Percentiles rank a stretch among this genome's conserved stretches.
Conservation (phyloP, 768 basidiomycete species). For the Clitopilus hobsonii region DNA sequence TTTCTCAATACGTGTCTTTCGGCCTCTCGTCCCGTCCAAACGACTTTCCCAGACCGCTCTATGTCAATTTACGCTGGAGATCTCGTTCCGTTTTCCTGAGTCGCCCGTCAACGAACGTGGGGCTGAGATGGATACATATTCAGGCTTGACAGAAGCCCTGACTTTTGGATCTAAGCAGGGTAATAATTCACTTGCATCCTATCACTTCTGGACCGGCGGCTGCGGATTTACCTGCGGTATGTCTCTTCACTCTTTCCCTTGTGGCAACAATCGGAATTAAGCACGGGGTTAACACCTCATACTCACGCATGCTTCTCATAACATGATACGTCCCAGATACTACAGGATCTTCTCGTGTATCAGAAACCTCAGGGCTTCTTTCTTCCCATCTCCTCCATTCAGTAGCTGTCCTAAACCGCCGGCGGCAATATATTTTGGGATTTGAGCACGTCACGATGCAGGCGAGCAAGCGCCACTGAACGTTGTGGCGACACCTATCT, state of each 20-base stretch:
- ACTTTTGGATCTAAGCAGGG: not conserved
- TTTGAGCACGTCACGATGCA: not conserved
- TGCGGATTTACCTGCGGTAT: conserved; percentile 1
- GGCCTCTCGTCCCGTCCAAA: not conserved
- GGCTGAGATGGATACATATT: not conserved
- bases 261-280: not conserved
- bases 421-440: not conserved
- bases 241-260: not conserved
- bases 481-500: not conserved
- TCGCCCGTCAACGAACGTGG: not conserved
- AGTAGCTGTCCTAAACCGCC: not conserved
- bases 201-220: conserved; percentile 1
- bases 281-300: not conserved
- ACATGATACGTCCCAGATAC: not conserved
- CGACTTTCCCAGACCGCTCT: not conserved
- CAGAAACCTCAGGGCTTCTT: not conserved
- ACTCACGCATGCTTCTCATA: not conserved
- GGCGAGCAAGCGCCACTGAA: not conserved
- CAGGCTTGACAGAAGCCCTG: not conserved
- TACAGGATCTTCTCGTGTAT: not conserved
- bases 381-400: not conserved
- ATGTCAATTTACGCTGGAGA: not conserved
- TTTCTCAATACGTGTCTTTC: not conserved
- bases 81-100: not conserved
- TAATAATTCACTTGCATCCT: not conserved